Evolutionary conservation across 345 rosid genomes (phyloP), one percentile per base, ranked within the genome.

Genomic region (Passiflora organensis): DNA sequence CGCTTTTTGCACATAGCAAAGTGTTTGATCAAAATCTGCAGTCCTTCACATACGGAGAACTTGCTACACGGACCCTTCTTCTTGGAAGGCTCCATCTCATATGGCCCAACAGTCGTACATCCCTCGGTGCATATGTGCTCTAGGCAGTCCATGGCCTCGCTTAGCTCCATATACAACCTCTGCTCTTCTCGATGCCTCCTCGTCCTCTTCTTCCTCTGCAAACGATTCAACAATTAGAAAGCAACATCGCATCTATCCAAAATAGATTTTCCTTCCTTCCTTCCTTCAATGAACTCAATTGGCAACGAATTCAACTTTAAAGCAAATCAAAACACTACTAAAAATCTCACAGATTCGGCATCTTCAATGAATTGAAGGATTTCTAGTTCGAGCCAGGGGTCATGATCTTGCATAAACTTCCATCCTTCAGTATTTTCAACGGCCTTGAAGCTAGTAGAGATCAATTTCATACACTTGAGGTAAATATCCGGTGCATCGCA

Each of bases 111-210:
- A 5, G 93, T 91, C 51, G 80, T 67, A 62, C 98, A 91, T 12
- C 95, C 95, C 48, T 91, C 93, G 60, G 71, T 72, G 71, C 91
- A 91, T 44, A 91, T 88, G 72, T 85, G 98, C 46, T 83, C 76
- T 36, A 91, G 88, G 25, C 96, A 90, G 72, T 87, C 98, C 86
- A 84, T 78, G 37, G 95, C 86, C 71, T 85, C 90, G 0, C 82
- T 61, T 34, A 91, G 74, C 48, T 88, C 86, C 70, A 84, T 19
- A 53, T 85, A 85, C 48, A 78, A 75, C 73, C 75, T 81, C 41
- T 65, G 82, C 72, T 87, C 93, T 65, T 85, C 80, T 32, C 60
- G 62, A 59, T 79, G 82, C 53, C 71, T 77, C 57, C 36, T 45
- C 69, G 80, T 80, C 51, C 85, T 90, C 55, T 76, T 65, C 64